A percentile compares a stretch with the other conserved stretches of the same genome.
These are phyloP conservation scores for Nakazawaea peltata DNA, from an alignment of 805 yeast genomes.

Conservation along the genomic window DNA sequence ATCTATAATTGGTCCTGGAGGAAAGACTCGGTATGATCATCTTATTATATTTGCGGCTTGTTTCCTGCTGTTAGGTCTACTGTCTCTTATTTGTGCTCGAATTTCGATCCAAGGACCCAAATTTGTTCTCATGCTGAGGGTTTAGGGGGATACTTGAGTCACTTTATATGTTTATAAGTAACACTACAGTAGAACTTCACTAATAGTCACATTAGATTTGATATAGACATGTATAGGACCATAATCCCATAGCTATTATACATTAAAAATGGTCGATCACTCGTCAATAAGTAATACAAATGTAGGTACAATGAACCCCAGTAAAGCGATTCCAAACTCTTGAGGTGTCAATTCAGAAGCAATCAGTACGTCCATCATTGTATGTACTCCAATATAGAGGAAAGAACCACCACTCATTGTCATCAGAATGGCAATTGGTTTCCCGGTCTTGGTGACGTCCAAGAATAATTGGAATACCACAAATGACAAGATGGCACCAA, in stretches of 20 bases:
- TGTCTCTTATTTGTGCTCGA: neutral
- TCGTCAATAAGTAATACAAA: constrained; percentile 2
- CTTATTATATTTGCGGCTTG: constrained; percentile 28
- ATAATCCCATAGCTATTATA: no score
- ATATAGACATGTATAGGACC: no score
- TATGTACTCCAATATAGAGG: constrained; percentile 61
- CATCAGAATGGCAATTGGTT: constrained; percentile 45
- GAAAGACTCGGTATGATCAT: constrained; percentile 25
- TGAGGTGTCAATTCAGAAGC: neutral
- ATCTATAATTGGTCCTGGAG: constrained; percentile 25
- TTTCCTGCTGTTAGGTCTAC: constrained; percentile 12
- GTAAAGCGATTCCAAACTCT: constrained; percentile 4
- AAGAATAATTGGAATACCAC: constrained; percentile 18
- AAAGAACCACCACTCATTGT: constrained; percentile 69
- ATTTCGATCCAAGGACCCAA: no score
- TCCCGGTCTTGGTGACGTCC: constrained; percentile 15
- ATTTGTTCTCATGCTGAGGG: no score
- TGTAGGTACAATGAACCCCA: constrained; percentile 6
- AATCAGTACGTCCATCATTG: constrained; percentile 31
- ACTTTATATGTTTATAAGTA: no score
- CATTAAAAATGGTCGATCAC: no score
- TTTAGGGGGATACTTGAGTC: no score
- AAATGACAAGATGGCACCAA: constrained; percentile 47
- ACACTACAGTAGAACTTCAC: no score
- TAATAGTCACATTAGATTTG: no score